Conservation (phyloP, 2,329 filamentous ascomycete species). For the Cercospora sp. region DNA sequence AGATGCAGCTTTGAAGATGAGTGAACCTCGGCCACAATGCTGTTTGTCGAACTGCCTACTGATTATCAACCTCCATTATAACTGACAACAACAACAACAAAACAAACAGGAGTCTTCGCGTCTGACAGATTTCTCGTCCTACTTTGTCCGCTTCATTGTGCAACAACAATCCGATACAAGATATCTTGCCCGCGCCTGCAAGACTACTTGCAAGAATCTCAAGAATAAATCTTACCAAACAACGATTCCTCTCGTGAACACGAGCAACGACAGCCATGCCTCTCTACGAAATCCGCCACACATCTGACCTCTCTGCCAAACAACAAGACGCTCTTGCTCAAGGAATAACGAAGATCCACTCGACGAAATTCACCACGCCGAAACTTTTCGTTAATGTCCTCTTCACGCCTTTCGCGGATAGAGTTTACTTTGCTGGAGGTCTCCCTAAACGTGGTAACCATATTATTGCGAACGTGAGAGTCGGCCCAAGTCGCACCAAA, state of each 20-base stretch:
- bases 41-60: background rate
- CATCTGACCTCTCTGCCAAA: conserved; percentile 32
- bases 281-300: conserved; percentile 48
- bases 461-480: conserved; percentile 40
- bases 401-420: conserved; percentile 37
- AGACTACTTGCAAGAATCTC: too few relatives aligned
- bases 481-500: conserved; percentile 36
- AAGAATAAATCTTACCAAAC: too few relatives aligned
- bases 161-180: too few relatives aligned
- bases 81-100: background rate
- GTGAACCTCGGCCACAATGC: background rate
- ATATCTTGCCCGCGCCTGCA: too few relatives aligned
- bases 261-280: conserved; percentile 42
- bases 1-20: background rate
- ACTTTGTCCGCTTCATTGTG: too few relatives aligned
- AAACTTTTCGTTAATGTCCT: conserved; percentile 48
- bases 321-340: conserved; percentile 45
- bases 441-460: conserved; percentile 37
- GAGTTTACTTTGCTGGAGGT: conserved; percentile 37
- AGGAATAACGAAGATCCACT: conserved; percentile 46
- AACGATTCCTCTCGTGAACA: too few relatives aligned
- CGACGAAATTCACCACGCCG: conserved; percentile 45
- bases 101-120: too few relatives aligned
- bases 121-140: too few relatives aligned
- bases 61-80: background rate